These are phyloP conservation scores for Ogataea hybrid DNA, from an alignment of 1,139 yeast genomes.

Conservation along the genomic window DNA sequence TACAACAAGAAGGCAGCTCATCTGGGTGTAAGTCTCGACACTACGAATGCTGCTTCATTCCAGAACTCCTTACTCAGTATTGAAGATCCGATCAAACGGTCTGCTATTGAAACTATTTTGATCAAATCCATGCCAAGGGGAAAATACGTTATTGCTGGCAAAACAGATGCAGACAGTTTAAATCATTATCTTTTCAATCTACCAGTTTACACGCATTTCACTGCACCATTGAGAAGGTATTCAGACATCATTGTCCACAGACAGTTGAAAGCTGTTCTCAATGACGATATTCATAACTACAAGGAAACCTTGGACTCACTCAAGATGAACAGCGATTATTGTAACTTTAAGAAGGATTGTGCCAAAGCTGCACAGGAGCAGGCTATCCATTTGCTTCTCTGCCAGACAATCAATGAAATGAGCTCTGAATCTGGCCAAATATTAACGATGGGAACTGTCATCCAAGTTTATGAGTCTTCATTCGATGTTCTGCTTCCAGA, in stretches of 20 bases:
- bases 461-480: constrained; percentile 94
- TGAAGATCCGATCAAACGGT: constrained; percentile 61
- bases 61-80: constrained; percentile 68
- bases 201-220: constrained; percentile 89
- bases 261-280: constrained; percentile 71
- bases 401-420: constrained; percentile 81
- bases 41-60: constrained; percentile 69
- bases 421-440: constrained; percentile 77
- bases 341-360: constrained; percentile 94
- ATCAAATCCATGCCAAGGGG: constrained; percentile 85
- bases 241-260: constrained; percentile 92
- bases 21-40: constrained; percentile 69
- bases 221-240: constrained; percentile 89
- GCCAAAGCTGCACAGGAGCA: constrained; percentile 94
- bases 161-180: constrained; percentile 74
- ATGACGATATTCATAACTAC: constrained; percentile 34
- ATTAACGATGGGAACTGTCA: constrained; percentile 79
- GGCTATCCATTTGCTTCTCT: constrained; percentile 80
- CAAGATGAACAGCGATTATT: constrained; percentile 83
- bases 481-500: constrained; percentile 94
- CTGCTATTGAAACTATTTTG: constrained; percentile 75
- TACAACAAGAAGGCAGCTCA: constrained; percentile 68
- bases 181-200: constrained; percentile 79
- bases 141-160: constrained; percentile 85
- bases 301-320: constrained; percentile 66